Percentiles rank a stretch among this genome's conserved stretches.
phyloP scores from a whole-genome alignment of 2,329 filamentous ascomycete genomes.

The Fusarium sororula region DNA sequence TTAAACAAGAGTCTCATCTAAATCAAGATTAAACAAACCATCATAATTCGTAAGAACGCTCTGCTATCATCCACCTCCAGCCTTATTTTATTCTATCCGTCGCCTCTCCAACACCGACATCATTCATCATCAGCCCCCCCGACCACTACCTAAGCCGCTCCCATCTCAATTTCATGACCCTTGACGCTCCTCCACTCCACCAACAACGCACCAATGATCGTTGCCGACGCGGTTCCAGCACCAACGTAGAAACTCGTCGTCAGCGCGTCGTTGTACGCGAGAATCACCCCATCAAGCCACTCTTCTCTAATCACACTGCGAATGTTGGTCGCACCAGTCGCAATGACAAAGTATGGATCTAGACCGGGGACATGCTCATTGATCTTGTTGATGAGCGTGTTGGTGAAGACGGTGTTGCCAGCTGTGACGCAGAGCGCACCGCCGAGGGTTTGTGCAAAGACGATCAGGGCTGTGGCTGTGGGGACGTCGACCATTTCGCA shows the following conservation, averaged over 20 bases:
- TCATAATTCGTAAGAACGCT: neutral
- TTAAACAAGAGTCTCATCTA: neutral
- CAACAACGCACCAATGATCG: conserved; percentile 53
- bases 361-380: conserved; percentile 47
- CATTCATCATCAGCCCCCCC: neutral
- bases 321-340: conserved; percentile 51
- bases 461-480: conserved; percentile 50
- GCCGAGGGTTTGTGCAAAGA: conserved; percentile 50
- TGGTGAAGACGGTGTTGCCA: conserved; percentile 60
- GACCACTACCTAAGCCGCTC: conserved; percentile 27
- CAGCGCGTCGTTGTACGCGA: conserved; percentile 57
- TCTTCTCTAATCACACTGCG: conserved; percentile 42
- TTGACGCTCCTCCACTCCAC: conserved; percentile 67
- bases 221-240: conserved; percentile 55
- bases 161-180: conserved; percentile 57
- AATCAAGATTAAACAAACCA: neutral
- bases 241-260: conserved; percentile 54
- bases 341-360: conserved; percentile 46
- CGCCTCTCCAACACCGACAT: neutral
- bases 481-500: conserved; percentile 43
- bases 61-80: neutral
- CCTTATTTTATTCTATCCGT: neutral
- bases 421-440: conserved; percentile 59
- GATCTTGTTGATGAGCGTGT: conserved; percentile 54
- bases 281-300: conserved; percentile 47